Conservation (phyloP, 2,329 filamentous ascomycete species). For the Coniella vitis region DNA sequence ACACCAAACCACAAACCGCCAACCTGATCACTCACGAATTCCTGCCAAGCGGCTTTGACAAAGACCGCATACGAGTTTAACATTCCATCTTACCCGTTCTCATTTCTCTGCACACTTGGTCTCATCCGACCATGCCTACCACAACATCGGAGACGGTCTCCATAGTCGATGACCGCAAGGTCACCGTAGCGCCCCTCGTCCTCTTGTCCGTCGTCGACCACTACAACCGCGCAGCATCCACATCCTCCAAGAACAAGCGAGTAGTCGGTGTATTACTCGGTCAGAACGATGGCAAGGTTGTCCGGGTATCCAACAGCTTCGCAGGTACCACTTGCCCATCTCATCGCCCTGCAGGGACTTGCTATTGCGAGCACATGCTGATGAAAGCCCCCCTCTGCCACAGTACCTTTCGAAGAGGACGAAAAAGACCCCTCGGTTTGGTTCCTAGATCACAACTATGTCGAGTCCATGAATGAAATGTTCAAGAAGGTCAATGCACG, state of each 20-base stretch:
- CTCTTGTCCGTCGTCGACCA: conserved; percentile 97
- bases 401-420: conserved; percentile 85
- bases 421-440: conserved; percentile 97
- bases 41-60: not conserved
- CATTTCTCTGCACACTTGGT: conserved; percentile 6
- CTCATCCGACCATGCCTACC: conserved; percentile 67
- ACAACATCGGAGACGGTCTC: conserved; percentile 95
- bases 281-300: conserved; percentile 92
- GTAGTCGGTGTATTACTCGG: conserved; percentile 93
- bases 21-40: not conserved
- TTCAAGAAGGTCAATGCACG: conserved; percentile 99
- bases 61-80: conserved; percentile 10
- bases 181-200: conserved; percentile 95
- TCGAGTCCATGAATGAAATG: conserved; percentile 99
- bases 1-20: not conserved
- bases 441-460: conserved; percentile 99
- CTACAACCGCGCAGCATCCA: conserved; percentile 86
- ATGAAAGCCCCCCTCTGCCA: conserved; percentile 8
- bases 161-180: conserved; percentile 77
- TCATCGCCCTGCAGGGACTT: not conserved
- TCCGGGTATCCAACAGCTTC: conserved; percentile 98
- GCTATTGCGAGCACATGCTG: conserved; percentile 8
- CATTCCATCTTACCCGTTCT: conserved; percentile 12
- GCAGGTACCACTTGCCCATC: conserved; percentile 57
- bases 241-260: conserved; percentile 74